A percentile compares a stretch with the other conserved stretches of the same genome.
Evolutionary conservation across 768 basidiomycete genomes (phyloP).

Genomic region (Hortiboletus campestris): DNA sequence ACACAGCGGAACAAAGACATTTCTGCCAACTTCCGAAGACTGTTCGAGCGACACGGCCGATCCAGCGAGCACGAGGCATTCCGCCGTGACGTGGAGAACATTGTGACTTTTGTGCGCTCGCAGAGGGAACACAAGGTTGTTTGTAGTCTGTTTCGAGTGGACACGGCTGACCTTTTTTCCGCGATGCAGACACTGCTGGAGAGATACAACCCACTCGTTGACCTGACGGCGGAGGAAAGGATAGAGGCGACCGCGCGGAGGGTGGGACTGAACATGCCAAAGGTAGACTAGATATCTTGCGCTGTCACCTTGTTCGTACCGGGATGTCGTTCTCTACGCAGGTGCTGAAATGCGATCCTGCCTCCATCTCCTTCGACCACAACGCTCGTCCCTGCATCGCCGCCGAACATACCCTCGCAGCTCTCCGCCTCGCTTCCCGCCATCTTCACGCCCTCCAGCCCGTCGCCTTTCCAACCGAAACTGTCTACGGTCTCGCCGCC

Average conservation of each 20-base stretch:
- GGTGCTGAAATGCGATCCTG: conserved; percentile 61
- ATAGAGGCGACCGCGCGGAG: conserved; percentile 81
- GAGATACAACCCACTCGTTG: conserved; percentile 82
- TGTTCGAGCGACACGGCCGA: conserved; percentile 44
- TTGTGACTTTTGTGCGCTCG: conserved; percentile 64
- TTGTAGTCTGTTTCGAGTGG: neutral
- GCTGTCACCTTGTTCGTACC: conserved; percentile 3
- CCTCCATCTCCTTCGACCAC: conserved; percentile 54
- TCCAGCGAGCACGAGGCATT: conserved; percentile 26
- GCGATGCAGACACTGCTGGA: conserved; percentile 65
- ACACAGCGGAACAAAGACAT: conserved; percentile 42
- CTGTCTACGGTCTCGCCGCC: conserved; percentile 97
- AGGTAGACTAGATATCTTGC: conserved; percentile 9
- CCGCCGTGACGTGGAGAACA: conserved; percentile 54
- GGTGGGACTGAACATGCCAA: conserved; percentile 85
- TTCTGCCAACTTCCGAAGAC: conserved; percentile 48
- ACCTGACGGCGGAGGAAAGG: conserved; percentile 76
- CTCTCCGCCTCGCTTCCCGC: conserved; percentile 55
- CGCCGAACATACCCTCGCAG: conserved; percentile 48
- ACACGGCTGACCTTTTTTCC: neutral
- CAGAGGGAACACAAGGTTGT: conserved; percentile 76
- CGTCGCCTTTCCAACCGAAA: conserved; percentile 95
- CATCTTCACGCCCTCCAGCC: conserved; percentile 47
- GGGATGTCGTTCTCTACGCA: conserved; percentile 25
- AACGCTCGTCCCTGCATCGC: conserved; percentile 48